Evolutionary conservation across 768 basidiomycete genomes (phyloP), one percentile per base, ranked within the genome.

Genomic region (Pisolithus marmoratus): DNA sequence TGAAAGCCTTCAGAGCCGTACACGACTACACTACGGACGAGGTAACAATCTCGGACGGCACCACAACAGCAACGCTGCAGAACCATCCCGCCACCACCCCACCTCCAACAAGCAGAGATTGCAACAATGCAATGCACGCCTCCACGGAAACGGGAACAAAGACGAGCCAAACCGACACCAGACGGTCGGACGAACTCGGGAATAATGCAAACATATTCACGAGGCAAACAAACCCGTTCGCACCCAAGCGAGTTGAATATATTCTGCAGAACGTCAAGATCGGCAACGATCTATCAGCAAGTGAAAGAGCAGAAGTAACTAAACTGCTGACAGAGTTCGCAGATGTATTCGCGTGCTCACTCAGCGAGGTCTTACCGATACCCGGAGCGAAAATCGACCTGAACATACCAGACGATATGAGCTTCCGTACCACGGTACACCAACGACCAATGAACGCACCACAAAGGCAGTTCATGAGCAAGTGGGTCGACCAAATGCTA

Each of bases 281-380:
- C 1, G 72, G 73, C 0, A 7, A 23, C 0, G 70, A 76, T 46
- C 48, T 77, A 0, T 44, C 42, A 2, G 56, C 62, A 0, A 29
- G 48, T 1, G 56, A 53, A 3, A 53, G 74, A 45, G 51, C 56
- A 3, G n/a, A 15, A 3, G 70, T 74, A 0, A 20, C 34, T 0
- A 50, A 42, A 0, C 49, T 74, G 1, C 26, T 76, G 0, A 34
- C 9, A 0, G 48, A 67, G 40, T 73, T 62, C 47, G 72, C 74
- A 0, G 73, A 76, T 52, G 57, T 66, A 24, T 77, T 74, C 48
- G 71, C 73, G 1, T 58, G 75, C 2, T 62, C 70, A 0, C 51
- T 77, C 8, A 64, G 64, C 22, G 72, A 78, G 50, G 75, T 77
- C 4, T 34, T 38, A 0, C 54, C 57, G 1, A 66, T 75, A 0